phyloP scores from a whole-genome alignment of 441 rosid species.

The Sinapis alba region DNA sequence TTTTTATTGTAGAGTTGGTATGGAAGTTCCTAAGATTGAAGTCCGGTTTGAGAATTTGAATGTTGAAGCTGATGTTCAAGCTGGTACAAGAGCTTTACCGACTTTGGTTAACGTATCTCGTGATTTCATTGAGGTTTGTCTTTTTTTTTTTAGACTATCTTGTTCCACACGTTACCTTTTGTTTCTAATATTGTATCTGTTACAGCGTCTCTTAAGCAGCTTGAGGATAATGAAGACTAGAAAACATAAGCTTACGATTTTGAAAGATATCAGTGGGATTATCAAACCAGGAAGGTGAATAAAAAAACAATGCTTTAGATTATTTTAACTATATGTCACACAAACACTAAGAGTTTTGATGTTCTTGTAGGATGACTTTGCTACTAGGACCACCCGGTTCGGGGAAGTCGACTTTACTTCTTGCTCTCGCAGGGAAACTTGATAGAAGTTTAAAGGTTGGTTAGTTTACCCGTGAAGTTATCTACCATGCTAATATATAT shows the following conservation, averaged over 20 bases:
- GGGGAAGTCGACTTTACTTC: conserved; percentile 81
- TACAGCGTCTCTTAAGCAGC: conserved; percentile 50
- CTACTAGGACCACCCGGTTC: conserved; percentile 96
- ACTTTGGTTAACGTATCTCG: conserved; percentile 72
- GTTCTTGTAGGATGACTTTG: conserved; percentile 73
- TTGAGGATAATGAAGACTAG: conserved; percentile 55
- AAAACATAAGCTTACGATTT: conserved; percentile 49
- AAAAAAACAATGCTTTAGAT: not conserved
- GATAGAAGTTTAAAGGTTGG: conserved; percentile 60
- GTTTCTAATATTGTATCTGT: not conserved
- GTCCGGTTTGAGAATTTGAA: conserved; percentile 72
- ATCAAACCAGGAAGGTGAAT: conserved; percentile 80
- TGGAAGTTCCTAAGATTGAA: conserved; percentile 75
- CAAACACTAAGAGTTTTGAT: conserved; percentile 16
- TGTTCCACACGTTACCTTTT: not conserved
- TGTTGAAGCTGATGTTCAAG: conserved; percentile 61
- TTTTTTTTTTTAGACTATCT: not conserved
- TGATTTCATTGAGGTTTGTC: conserved; percentile 61
- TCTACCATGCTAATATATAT: conserved; percentile 1
- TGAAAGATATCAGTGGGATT: conserved; percentile 65
- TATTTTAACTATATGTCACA: not conserved
- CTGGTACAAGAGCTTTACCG: conserved; percentile 83
- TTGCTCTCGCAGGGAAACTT: conserved; percentile 88
- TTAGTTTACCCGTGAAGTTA: conserved; percentile 28
- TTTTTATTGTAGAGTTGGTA: conserved; percentile 54